Conservation (phyloP, 441 rosid species). For the Hypseocharis bilobata region DNA sequence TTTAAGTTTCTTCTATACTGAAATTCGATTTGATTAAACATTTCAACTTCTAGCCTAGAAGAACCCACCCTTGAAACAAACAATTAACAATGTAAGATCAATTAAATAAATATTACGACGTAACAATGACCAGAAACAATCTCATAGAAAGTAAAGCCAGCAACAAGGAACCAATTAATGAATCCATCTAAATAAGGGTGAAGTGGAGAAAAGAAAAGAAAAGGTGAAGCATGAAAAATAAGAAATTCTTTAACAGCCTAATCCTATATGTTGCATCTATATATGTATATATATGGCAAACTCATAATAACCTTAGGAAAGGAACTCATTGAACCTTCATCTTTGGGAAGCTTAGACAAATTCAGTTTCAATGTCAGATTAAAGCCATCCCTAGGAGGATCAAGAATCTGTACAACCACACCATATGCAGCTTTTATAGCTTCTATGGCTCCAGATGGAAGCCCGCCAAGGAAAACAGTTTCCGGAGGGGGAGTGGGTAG, state of each 20-base stretch:
- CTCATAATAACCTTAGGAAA: slow-evolving; percentile 41
- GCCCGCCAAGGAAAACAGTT: slow-evolving; percentile 63
- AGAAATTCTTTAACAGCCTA: slow-evolving; percentile 4
- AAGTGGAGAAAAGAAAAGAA: not conserved
- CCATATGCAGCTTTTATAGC: slow-evolving; percentile 76
- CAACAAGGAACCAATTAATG: too few species aligned
- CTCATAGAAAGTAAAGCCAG: too few species aligned
- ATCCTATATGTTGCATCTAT: slow-evolving; percentile 9
- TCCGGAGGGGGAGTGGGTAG: slow-evolving; percentile 80
- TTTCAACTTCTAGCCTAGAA: not conserved
- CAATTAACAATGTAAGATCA: not conserved
- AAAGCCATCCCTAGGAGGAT: slow-evolving; percentile 93
- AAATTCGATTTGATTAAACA: not conserved
- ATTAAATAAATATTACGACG: not conserved
- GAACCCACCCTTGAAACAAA: not conserved
- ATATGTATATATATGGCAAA: slow-evolving; percentile 25
- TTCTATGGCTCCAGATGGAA: slow-evolving; percentile 87
- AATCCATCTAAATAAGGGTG: too few species aligned
- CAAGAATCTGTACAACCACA: slow-evolving; percentile 66
- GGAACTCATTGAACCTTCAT: slow-evolving; percentile 67
- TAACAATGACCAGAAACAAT: not conserved
- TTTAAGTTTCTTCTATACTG: not conserved
- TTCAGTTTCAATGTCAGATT: slow-evolving; percentile 80
- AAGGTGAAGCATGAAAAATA: not conserved
- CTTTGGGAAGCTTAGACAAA: slow-evolving; percentile 64